A percentile compares a stretch with the other conserved stretches of the same genome.
Conservation (phyloP, 805 yeast genomes). For the Saturnispora saitoi region DNA sequence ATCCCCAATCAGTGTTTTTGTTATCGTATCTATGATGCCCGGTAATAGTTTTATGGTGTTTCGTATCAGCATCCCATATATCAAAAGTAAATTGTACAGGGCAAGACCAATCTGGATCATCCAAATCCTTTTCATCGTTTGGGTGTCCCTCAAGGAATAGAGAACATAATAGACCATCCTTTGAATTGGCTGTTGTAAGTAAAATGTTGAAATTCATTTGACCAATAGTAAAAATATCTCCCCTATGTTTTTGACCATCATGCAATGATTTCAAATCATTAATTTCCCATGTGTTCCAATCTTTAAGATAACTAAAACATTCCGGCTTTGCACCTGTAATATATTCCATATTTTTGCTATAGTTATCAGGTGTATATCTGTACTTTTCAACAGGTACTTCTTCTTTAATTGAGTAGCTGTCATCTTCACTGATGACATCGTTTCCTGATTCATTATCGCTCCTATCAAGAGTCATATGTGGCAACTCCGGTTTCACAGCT, state of each 20-base stretch:
- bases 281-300: conserved; percentile 34
- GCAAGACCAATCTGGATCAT: conserved; percentile 58
- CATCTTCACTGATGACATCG: conserved; percentile 2
- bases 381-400: not conserved
- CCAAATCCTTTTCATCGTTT: conserved; percentile 19
- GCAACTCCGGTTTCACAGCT: not conserved
- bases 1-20: conserved; percentile 92
- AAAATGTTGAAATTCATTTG: conserved; percentile 52
- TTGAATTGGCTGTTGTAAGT: conserved; percentile 66
- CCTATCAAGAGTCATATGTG: not conserved
- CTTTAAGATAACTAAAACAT: conserved; percentile 27
- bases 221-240: conserved; percentile 48
- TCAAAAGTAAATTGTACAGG: conserved; percentile 87
- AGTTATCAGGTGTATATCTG: conserved; percentile 5
- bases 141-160: conserved; percentile 75
- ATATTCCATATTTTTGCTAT: conserved; percentile 14
- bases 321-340: conserved; percentile 23
- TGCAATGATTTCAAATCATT: conserved; percentile 23
- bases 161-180: conserved; percentile 51
- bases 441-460: conserved; percentile 13
- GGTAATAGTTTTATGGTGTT: conserved; percentile 47
- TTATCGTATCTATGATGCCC: conserved; percentile 74
- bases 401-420: conserved; percentile 16
- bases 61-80: conserved; percentile 70
- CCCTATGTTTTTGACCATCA: conserved; percentile 28